Evolutionary conservation across 441 rosid species (phyloP).

Genomic region (Euphorbia schlechtendalii): DNA sequence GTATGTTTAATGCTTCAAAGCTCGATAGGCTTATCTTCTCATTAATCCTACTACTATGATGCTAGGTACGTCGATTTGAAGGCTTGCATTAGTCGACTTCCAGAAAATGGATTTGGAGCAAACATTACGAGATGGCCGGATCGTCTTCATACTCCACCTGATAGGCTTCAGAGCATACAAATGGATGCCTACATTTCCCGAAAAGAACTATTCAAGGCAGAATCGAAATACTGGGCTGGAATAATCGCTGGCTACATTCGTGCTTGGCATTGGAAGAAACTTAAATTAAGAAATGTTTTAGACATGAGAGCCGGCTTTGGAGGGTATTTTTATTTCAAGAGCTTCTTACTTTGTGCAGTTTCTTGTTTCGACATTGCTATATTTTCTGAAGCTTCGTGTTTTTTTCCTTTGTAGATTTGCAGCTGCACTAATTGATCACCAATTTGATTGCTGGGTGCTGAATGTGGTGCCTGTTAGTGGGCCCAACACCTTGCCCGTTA

Average conservation of each 20-base stretch:
- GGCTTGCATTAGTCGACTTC: slow-evolving; percentile 77
- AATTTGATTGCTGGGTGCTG: slow-evolving; percentile 83
- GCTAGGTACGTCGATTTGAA: slow-evolving; percentile 80
- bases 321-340: slow-evolving; percentile 42
- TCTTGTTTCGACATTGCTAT: not conserved
- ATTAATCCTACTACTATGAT: too few species aligned
- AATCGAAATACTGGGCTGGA: slow-evolving; percentile 81
- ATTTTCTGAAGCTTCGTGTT: slow-evolving; percentile 10
- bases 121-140: slow-evolving; percentile 73
- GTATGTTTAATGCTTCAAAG: slow-evolving; percentile 3
- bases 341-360: slow-evolving; percentile 13
- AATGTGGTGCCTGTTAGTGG: slow-evolving; percentile 89
- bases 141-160: slow-evolving; percentile 81
- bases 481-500: slow-evolving; percentile 88
- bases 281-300: slow-evolving; percentile 78
- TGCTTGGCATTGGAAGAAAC: slow-evolving; percentile 70
- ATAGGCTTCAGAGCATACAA: slow-evolving; percentile 80
- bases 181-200: slow-evolving; percentile 85
- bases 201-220: slow-evolving; percentile 87
- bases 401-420: slow-evolving; percentile 59
- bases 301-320: slow-evolving; percentile 99
- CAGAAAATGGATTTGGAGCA: slow-evolving; percentile 81
- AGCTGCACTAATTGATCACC: slow-evolving; percentile 67
- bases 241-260: slow-evolving; percentile 66
- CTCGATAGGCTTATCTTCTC: not conserved